Conservation (phyloP, 208 protist species). For the Wallacemonas sp. region DNA sequence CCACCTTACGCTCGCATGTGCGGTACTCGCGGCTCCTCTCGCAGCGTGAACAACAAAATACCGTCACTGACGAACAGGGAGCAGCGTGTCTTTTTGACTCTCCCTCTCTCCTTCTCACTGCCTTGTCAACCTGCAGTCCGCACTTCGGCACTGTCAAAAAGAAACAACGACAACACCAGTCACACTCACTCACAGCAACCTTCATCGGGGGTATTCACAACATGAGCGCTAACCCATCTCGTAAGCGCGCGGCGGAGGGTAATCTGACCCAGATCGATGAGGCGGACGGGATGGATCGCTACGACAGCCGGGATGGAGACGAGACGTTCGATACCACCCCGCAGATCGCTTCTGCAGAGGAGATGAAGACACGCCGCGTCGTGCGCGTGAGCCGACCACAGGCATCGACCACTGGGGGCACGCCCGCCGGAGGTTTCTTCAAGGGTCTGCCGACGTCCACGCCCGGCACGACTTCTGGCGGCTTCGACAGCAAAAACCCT, state of each 20-base stretch:
- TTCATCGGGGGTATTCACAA: too few species aligned
- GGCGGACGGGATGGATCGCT: conserved; percentile 17
- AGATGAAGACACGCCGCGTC: conserved; percentile 68
- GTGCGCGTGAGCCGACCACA: conserved; percentile 40
- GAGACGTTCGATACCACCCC: conserved; percentile 52
- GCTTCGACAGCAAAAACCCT: conserved; percentile 5
- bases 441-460: conserved; percentile 25
- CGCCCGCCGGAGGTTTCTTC: conserved; percentile 27
- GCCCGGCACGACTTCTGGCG: not conserved
- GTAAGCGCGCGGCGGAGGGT: conserved; percentile 34
- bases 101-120: too few species aligned
- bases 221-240: conserved; percentile 12
- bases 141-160: too few species aligned
- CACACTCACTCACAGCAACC: too few species aligned
- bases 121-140: too few species aligned
- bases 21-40: too few species aligned
- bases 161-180: too few species aligned
- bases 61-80: too few species aligned
- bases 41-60: too few species aligned
- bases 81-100: too few species aligned
- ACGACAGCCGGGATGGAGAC: conserved; percentile 7
- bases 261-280: conserved; percentile 33
- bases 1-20: too few species aligned
- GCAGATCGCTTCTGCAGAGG: conserved; percentile 45
- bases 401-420: not conserved